Evolutionary conservation across 2,329 filamentous ascomycete species (phyloP).

Genomic region (Trichoderma arundinaceum): DNA sequence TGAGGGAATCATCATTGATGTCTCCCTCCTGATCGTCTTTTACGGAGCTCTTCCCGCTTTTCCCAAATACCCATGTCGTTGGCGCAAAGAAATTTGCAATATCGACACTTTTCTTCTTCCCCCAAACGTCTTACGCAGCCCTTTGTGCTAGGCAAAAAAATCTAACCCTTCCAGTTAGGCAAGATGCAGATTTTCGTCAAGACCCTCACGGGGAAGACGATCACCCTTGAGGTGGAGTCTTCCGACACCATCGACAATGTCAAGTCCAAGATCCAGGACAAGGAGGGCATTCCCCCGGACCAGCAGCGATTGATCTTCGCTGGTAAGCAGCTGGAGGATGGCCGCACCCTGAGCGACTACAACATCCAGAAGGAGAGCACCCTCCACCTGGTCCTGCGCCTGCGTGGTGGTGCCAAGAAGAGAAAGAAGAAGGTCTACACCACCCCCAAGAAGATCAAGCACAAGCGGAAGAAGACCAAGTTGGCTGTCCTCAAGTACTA

Average conservation of each 20-base stretch:
- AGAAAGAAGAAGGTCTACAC: constrained; percentile 99
- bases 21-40: constrained; percentile 43
- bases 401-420: constrained; percentile 99
- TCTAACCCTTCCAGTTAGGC: constrained; percentile 59
- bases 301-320: constrained; percentile 99
- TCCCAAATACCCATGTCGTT: not conserved
- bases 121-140: not conserved
- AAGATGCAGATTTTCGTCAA: constrained; percentile 81
- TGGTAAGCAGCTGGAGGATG: constrained; percentile 99
- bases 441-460: constrained; percentile 99
- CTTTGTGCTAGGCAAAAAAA: constrained; percentile 29
- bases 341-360: constrained; percentile 98
- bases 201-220: constrained; percentile 98
- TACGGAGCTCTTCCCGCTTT: constrained; percentile 8
- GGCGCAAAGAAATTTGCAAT: constrained; percentile 24
- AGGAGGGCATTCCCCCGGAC: constrained; percentile 99
- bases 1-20: constrained; percentile 41
- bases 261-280: constrained; percentile 98
- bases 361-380: constrained; percentile 99
- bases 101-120: not conserved
- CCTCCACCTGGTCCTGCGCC: constrained; percentile 95
- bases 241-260: constrained; percentile 99
- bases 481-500: constrained; percentile 99
- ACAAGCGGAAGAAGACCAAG: constrained; percentile 99
- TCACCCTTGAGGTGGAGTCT: constrained; percentile 99